Evolutionary conservation across 331 rosid species (phyloP).

Genomic region (Ulmus americana): DNA sequence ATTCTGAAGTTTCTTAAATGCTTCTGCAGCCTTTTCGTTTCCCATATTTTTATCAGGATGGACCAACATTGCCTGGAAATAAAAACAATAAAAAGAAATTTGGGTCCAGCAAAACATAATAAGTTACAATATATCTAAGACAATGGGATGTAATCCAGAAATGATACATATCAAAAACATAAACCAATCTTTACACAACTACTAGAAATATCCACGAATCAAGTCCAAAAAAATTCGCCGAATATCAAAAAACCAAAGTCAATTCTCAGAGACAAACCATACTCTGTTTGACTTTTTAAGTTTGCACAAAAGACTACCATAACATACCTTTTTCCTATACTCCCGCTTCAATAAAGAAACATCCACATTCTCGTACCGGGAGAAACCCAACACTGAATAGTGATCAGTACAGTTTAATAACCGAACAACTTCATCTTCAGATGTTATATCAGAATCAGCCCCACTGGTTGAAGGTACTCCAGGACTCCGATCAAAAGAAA

Average conservation of each 20-base stretch:
- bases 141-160: constrained; percentile 25
- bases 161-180: background rate
- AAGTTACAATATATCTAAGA: background rate
- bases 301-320: constrained; percentile 23
- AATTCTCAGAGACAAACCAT: background rate
- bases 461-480: constrained; percentile 91
- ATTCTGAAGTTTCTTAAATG: constrained; percentile 97
- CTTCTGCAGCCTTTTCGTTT: constrained; percentile 93
- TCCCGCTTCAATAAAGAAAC: constrained; percentile 76
- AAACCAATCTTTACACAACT: background rate
- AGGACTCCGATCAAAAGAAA: constrained; percentile 54
- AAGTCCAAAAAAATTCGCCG: background rate
- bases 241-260: background rate
- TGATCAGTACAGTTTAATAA: constrained; percentile 88
- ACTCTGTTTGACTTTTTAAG: constrained; percentile 6
- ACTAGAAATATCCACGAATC: constrained; percentile 1
- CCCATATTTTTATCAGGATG: constrained; percentile 99
- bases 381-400: constrained; percentile 74
- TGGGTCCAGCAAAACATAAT: constrained; percentile 10
- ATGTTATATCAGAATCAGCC: constrained; percentile 61
- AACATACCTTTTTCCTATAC: constrained; percentile 79
- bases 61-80: constrained; percentile 89
- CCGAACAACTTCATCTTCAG: constrained; percentile 92
- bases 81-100: constrained; percentile 16
- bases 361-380: constrained; percentile 63